Percentiles rank a stretch among this genome's conserved stretches.
phyloP scores from a whole-genome alignment of 2,329 filamentous ascomycete species.

The Epichloe gansuensis region DNA sequence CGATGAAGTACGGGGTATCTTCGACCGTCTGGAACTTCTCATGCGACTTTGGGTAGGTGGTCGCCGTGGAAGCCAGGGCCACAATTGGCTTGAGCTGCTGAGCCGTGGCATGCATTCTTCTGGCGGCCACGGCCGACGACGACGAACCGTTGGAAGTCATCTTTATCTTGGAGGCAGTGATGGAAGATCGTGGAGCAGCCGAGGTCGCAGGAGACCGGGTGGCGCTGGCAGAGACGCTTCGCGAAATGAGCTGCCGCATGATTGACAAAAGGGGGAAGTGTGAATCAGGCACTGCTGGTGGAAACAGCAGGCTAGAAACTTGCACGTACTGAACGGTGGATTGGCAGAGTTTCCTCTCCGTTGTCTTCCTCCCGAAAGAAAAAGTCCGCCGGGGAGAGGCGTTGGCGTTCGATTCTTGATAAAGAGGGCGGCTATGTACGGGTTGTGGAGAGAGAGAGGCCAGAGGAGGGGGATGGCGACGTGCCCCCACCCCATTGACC shows the following conservation, averaged over 20 bases:
- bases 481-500: conserved; percentile 2
- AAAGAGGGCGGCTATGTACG: conserved; percentile 3
- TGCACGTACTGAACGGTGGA: conserved; percentile 3
- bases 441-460: conserved; percentile 2
- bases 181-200: conserved; percentile 14
- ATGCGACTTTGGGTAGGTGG: conserved; percentile 58
- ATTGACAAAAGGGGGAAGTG: conserved; percentile 7
- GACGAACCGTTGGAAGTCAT: conserved; percentile 21
- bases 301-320: background rate
- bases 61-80: conserved; percentile 41
- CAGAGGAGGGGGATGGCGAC: no score
- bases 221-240: conserved; percentile 24
- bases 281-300: background rate
- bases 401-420: conserved; percentile 1
- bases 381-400: background rate
- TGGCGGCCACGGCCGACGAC: conserved; percentile 27
- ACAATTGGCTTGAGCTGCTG: conserved; percentile 41
- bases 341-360: background rate
- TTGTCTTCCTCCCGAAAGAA: background rate
- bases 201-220: conserved; percentile 20
- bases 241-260: conserved; percentile 36
- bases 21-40: conserved; percentile 54
- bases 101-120: conserved; percentile 46
- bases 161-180: conserved; percentile 23
- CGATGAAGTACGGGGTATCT: conserved; percentile 69